Conservation (phyloP, 2,329 filamentous ascomycete genomes). For the Aspergillus pseudoviridinutans region DNA sequence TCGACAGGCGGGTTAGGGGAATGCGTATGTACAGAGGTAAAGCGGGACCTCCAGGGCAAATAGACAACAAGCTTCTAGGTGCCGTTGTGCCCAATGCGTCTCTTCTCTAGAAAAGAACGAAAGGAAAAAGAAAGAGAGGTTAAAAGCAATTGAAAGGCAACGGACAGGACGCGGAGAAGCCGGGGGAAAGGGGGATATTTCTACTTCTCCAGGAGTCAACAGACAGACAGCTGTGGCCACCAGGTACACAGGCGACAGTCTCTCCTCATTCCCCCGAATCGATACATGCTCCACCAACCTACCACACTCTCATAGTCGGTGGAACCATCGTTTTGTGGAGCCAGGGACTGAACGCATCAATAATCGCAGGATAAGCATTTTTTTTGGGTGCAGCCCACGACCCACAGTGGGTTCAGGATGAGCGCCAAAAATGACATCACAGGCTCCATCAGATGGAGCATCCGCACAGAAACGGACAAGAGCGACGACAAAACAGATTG, state of each 20-base stretch:
- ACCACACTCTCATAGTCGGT: constrained; percentile 8
- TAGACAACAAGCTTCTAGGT: background rate
- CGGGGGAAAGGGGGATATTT: constrained; percentile 24
- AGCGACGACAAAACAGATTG: background rate
- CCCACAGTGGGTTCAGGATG: constrained; percentile 1
- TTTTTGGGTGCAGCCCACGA: constrained; percentile 1
- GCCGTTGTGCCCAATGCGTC: background rate
- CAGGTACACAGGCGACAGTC: constrained; percentile 12
- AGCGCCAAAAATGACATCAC: constrained; percentile 21
- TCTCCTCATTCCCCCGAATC: constrained; percentile 9
- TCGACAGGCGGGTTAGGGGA: background rate
- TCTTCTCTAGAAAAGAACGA: background rate
- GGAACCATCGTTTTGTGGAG: constrained; percentile 18
- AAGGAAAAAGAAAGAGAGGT: constrained; percentile 4
- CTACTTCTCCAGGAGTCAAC: constrained; percentile 18
- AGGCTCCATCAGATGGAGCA: background rate
- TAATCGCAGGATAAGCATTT: constrained; percentile 30
- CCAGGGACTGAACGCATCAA: constrained; percentile 28
- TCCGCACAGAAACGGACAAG: background rate
- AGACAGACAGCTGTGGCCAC: constrained; percentile 19
- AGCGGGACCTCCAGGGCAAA: background rate
- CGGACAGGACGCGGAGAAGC: constrained; percentile 13
- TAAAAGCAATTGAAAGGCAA: constrained; percentile 14
- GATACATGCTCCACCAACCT: constrained; percentile 11
- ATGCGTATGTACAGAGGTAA: background rate